Percentiles rank a stretch among this genome's conserved stretches.
phyloP scores from a whole-genome alignment of 345 rosid species.

The Sisymbrium irio region DNA sequence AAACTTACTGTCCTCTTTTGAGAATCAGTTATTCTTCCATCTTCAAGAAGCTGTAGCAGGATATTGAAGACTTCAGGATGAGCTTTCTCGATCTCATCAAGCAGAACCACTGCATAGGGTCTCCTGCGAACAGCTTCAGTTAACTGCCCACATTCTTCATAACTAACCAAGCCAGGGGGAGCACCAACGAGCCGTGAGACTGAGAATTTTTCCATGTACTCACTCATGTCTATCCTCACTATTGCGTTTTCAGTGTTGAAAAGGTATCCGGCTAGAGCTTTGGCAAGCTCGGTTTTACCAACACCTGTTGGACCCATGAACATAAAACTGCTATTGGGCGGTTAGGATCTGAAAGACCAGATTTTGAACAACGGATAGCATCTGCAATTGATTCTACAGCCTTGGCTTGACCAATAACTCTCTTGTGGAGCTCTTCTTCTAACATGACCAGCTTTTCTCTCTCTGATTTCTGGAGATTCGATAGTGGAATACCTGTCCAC shows the following conservation, averaged over 20 bases:
- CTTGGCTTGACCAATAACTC: slow-evolving; percentile 91
- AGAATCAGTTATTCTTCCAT: slow-evolving; percentile 91
- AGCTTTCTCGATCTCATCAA: slow-evolving; percentile 97
- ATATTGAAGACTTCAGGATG: slow-evolving; percentile 92
- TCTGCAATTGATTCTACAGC: slow-evolving; percentile 96
- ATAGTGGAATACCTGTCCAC: slow-evolving; percentile 96
- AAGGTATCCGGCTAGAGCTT: slow-evolving; percentile 82
- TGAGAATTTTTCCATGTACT: slow-evolving; percentile 93
- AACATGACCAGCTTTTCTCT: slow-evolving; percentile 75
- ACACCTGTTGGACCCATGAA: slow-evolving; percentile 99
- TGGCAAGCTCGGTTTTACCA: slow-evolving; percentile 92
- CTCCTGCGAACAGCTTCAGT: slow-evolving; percentile 91
- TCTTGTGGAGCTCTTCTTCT: slow-evolving; percentile 82
- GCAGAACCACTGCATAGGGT: slow-evolving; percentile 85
- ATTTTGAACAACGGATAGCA: slow-evolving; percentile 89
- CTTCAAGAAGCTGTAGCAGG: slow-evolving; percentile 79
- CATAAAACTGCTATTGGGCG: slow-evolving; percentile 95
- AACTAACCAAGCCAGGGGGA: slow-evolving; percentile 95
- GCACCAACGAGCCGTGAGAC: slow-evolving; percentile 94
- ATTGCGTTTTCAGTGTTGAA: slow-evolving; percentile 90
- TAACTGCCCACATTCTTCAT: slow-evolving; percentile 95
- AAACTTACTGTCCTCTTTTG: slow-evolving; percentile 90
- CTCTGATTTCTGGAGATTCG: slow-evolving; percentile 93
- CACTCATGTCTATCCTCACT: slow-evolving; percentile 96
- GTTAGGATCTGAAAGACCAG: slow-evolving; percentile 95